Evolutionary conservation across 768 basidiomycete genomes (phyloP), one percentile per base, ranked within the genome.

Genomic region (Collybia nuda): DNA sequence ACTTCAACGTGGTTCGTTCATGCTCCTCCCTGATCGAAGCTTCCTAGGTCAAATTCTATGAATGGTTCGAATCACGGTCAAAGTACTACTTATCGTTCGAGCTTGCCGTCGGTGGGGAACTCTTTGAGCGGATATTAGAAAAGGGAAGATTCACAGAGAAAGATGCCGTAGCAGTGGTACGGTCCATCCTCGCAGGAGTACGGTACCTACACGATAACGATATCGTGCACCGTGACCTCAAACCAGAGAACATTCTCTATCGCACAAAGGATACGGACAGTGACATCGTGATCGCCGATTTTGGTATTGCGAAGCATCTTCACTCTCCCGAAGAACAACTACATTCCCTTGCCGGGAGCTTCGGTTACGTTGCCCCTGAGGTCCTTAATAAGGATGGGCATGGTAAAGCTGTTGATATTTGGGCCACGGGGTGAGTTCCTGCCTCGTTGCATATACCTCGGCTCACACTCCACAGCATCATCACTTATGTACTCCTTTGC

Each of bases 41-140:
- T 6, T n/a, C 17, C 7, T 22, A 93, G 92, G 92, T 97, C 50
- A 96, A 95, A 64, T 93, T 97, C 62, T 95, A 88, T 66, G 94
- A 97, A 66, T 93, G 89, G 85, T 98, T 98, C 65, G 97, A 98
- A 63, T 93, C 90, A 7, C 77, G 93, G 55, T 79, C 86, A 14
- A 98, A 97, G 70, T 98, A 93, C 67, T 98, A 95, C 63, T 82
- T 98, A n/a, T 81, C 89, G 0, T 97, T 97, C 61, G 93, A 98
- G 67, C 86, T 98, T 7, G 96, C 94, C 0, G 78, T 84, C 0
- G 96, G 97, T 5, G 97, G 97, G 24, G 97, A 98, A 62, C 80
- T 98, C 1, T 99, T 99, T 63, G 89, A 93, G 44, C 80, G 93
- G 40, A 98, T 55, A 68, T 87, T 40, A 72, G 86, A 54, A 82